Base-by-base conservation (phyloP, 106 monocot species). In the Dendrobium chrysotoxum region DNA sequence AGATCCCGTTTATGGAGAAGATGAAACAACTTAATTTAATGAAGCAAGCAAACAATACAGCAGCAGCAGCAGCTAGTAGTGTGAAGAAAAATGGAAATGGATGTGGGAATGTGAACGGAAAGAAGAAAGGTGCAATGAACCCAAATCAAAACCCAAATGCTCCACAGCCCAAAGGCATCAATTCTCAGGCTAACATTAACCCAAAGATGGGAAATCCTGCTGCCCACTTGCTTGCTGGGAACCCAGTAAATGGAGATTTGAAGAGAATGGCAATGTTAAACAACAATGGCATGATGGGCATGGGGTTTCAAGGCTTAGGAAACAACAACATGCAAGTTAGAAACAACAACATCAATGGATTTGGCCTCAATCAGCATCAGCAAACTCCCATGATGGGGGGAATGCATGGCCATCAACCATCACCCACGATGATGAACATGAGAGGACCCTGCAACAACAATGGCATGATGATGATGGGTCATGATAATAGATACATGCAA, bases 381-480 rank as follows among this genome's bases (percentile, higher is more conserved):
- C 77, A 85, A 28, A 67, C 79, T 66, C 55, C 81, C 76, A 87
- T 85, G 83, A 86, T 87, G 91, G 75, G 83, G 54, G 84, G 79
- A 78, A 81, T 83, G 85, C 83, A 80, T 21, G 78, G 81, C 25
- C 50, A 84, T 53, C 86, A 79, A 75, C 54, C 47, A n/a, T 86
- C 84, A 15, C 81, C 70, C 80, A 81, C 84, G 83, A 85, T 85
- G 77, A 90, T 88, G 85, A 88, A 89, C 72, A 41, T 77, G 76
- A 83, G 87, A 23, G 83, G 85, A 15, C 61, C 46, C 40, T 42
- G 82, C 79, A 76, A 38, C 76, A 82, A 77, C 35, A 78, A 76
- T 76, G 76, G 65, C 75, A 74, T 74, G 74, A 74, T 74, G 74
- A 74, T 42, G 74, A 74, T 74, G 74, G 41, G 39, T 5, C 17